These are phyloP conservation scores for Chlamydomonas applanata DNA, from an alignment of 139 green algal species.

Conservation along the genomic window DNA sequence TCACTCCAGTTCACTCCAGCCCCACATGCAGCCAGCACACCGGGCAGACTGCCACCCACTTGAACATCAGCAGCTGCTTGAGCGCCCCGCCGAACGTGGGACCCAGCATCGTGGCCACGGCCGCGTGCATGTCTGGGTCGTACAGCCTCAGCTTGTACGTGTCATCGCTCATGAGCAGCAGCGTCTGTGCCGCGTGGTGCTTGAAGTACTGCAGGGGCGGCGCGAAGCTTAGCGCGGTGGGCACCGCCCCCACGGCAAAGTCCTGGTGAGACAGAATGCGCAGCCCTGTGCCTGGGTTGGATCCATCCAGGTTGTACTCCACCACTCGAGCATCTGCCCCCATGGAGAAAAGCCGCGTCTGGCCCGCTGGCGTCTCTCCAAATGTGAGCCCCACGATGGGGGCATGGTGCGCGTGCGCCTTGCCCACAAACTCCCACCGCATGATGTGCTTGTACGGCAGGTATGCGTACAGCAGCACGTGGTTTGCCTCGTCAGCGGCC, in stretches of 20 bases:
- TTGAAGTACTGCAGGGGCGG: constrained; percentile 65
- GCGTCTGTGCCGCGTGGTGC: constrained; percentile 50
- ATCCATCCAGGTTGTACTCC: constrained; percentile 62
- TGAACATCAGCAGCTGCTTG: constrained; percentile 52
- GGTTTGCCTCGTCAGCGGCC: constrained; percentile 31
- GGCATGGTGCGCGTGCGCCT: constrained; percentile 48
- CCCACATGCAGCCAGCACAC: too few species aligned
- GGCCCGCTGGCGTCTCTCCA: constrained; percentile 53
- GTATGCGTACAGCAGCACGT: constrained; percentile 54
- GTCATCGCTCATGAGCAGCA: constrained; percentile 64
- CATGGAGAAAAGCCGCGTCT: constrained; percentile 66
- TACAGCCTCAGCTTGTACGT: constrained; percentile 61
- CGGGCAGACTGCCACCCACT: too few species aligned
- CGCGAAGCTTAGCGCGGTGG: constrained; percentile 59
- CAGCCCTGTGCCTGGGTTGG: constrained; percentile 16
- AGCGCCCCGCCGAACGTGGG: constrained; percentile 66
- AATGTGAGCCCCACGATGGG: constrained; percentile 54
- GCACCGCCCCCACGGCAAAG: neutral
- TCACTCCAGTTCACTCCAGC: too few species aligned
- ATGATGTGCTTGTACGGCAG: constrained; percentile 51
- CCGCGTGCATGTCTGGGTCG: constrained; percentile 39
- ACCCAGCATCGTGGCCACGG: constrained; percentile 50
- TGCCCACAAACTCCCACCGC: constrained; percentile 71
- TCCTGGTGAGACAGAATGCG: constrained; percentile 11
- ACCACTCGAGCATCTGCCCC: constrained; percentile 58